Conservation (phyloP, 1,284 basidiomycete species). For the Ceraceosorus bombacis region DNA sequence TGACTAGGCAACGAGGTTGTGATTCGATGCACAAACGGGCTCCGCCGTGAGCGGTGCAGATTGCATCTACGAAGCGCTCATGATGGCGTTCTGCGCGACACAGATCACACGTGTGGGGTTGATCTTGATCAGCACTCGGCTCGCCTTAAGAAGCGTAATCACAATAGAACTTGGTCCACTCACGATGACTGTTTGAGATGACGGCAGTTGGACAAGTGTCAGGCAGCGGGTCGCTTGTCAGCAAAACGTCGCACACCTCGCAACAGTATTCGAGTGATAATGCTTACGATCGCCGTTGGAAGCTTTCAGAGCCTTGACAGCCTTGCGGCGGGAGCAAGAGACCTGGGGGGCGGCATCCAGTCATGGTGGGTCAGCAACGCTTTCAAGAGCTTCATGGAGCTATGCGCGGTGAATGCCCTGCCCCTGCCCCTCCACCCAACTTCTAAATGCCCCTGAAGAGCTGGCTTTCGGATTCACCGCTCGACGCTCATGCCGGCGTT, state of each 20-base stretch:
- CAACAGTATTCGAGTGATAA: background rate
- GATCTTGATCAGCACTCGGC: background rate
- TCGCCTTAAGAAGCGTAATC: too few relatives aligned
- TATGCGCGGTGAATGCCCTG: too few relatives aligned
- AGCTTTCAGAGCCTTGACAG: constrained; percentile 48
- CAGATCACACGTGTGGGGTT: constrained; percentile 6
- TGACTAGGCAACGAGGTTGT: too few relatives aligned
- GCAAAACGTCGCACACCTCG: background rate
- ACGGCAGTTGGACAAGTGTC: background rate
- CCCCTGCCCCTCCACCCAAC: too few relatives aligned
- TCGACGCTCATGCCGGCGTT: too few relatives aligned
- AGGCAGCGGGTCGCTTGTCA: too few relatives aligned
- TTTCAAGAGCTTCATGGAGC: too few relatives aligned
- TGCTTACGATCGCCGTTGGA: constrained; percentile 39
- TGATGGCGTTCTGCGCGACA: constrained; percentile 42
- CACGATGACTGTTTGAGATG: background rate
- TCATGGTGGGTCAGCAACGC: too few relatives aligned
- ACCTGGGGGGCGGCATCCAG: constrained; percentile 15
- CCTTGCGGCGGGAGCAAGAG: constrained; percentile 46
- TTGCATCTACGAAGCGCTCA: constrained; percentile 26
- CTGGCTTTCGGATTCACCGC: too few relatives aligned
- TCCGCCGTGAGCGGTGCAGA: background rate
- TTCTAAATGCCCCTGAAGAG: too few relatives aligned
- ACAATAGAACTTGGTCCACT: background rate
- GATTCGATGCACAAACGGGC: background rate